Evolutionary conservation across 305 asterid species (phyloP), one percentile per base, ranked within the genome.

Genomic region (Withania somnifera): DNA sequence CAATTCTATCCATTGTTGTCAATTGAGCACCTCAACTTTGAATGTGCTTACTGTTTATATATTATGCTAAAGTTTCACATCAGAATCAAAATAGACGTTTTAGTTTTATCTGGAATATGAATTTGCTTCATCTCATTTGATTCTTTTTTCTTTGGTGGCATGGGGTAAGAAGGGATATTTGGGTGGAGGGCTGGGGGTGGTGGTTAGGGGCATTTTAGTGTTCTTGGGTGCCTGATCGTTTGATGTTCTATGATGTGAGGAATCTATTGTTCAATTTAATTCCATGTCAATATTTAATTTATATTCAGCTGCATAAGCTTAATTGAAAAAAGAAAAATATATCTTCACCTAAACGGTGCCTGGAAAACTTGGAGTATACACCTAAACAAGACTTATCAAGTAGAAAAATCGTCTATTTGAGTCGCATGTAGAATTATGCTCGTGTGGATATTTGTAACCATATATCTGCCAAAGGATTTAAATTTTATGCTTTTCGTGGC

Each of bases 51-150:
- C 34, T 30, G 34, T 30, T 30, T 30, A 30, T 30, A 30, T 30
- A 30, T 30, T 30, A 30, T 66, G 17, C 22, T 20, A 34, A 34
- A 66, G 28, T 66, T 66, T 20, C 24, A 34, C 7, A 63, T 63
- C 45, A n/a, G 13, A 4, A 6, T 66, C 50, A 66, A 66, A 66
- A 66, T 47, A 4, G 42, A 47, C 7, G 24, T 71, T 15, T 45
- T 71, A 24, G 24, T 73, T 71, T 73, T 15, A 73, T 73, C 60
- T 73, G 79, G 79, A 73, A 45, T 26, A 73, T 73, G 60, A 73
- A 47, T 24, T 32, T 73, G 20, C 60, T 47, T 2, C 6, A 47
- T 73, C 9, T 73, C 57, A 50, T 47, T 47, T 73, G 60, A 11
- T 47, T 7, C 15, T 24, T 47, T 73, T 47, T 26, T 24, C 40